Conservation (phyloP, 805 yeast species). For the Ogataea pini region DNA sequence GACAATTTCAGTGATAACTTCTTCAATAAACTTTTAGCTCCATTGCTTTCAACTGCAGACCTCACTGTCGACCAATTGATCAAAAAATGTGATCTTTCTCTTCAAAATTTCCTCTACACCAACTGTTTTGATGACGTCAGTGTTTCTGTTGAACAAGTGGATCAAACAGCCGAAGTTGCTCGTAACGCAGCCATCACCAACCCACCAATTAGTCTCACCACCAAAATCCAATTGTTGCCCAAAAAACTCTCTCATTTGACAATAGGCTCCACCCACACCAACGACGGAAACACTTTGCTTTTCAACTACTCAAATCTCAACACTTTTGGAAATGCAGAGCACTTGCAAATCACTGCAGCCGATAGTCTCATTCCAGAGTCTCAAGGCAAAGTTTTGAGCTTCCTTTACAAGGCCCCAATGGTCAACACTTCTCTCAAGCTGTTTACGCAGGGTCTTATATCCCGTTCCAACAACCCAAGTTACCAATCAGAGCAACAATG, state of each 20-base stretch:
- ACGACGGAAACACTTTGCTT: slow-evolving; percentile 36
- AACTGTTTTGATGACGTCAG: slow-evolving; percentile 31
- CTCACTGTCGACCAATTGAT: slow-evolving; percentile 47
- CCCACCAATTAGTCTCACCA: slow-evolving; percentile 36
- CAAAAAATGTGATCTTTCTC: slow-evolving; percentile 20
- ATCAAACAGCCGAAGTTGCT: slow-evolving; percentile 4
- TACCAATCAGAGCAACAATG: slow-evolving; percentile 54
- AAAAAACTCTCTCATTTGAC: slow-evolving; percentile 30
- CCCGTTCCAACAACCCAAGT: slow-evolving; percentile 52
- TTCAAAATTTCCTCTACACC: slow-evolving; percentile 28
- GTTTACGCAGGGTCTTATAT: slow-evolving; percentile 48
- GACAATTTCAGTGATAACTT: slow-evolving; percentile 39
- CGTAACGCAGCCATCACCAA: slow-evolving; percentile 8
- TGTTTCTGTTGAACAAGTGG: slow-evolving; percentile 23
- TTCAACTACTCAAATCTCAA: slow-evolving; percentile 45
- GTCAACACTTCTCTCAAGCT: slow-evolving; percentile 46
- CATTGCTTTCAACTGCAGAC: slow-evolving; percentile 39
- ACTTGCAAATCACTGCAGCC: slow-evolving; percentile 49
- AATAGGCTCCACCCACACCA: slow-evolving; percentile 38
- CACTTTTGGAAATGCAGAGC: slow-evolving; percentile 70
- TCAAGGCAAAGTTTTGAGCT: slow-evolving; percentile 55
- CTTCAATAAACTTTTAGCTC: slow-evolving; percentile 46
- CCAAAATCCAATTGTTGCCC: slow-evolving; percentile 38
- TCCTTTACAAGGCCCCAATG: slow-evolving; percentile 46
- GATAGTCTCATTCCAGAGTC: slow-evolving; percentile 51